phyloP scores from a whole-genome alignment of 1,284 basidiomycete genomes.

The Pascua guehoae region DNA sequence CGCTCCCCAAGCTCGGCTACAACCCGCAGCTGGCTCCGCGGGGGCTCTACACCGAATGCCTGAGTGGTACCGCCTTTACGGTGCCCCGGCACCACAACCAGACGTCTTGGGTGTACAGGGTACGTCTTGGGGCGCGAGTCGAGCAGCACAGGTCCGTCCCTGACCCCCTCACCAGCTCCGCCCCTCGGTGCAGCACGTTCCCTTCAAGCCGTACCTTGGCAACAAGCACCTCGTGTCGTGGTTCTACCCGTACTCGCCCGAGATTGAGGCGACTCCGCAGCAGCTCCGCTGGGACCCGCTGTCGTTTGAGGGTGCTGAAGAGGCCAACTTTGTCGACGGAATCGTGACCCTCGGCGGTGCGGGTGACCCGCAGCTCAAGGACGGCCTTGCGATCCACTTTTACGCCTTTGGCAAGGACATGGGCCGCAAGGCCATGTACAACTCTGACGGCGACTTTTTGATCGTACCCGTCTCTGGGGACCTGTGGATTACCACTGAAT shows the following conservation, averaged over 20 bases:
- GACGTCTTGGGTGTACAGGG: slow-evolving; percentile 47
- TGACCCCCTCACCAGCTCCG: slow-evolving; percentile 40
- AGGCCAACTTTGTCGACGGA: slow-evolving; percentile 60
- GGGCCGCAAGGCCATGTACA: slow-evolving; percentile 62
- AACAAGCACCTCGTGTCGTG: slow-evolving; percentile 4
- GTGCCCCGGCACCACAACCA: slow-evolving; percentile 56
- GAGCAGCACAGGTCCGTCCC: too few relatives aligned
- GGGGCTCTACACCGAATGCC: slow-evolving; percentile 60
- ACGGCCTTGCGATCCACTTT: slow-evolving; percentile 63
- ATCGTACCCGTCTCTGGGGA: slow-evolving; percentile 64
- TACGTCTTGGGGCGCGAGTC: background rate
- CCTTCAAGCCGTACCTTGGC: slow-evolving; percentile 10
- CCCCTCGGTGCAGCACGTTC: slow-evolving; percentile 62
- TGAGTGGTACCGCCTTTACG: slow-evolving; percentile 60
- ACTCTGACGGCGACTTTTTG: slow-evolving; percentile 65
- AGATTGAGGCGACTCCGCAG: slow-evolving; percentile 54
- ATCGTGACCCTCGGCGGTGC: slow-evolving; percentile 63
- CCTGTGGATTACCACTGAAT: slow-evolving; percentile 66
- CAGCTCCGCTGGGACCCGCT: slow-evolving; percentile 63
- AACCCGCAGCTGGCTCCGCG: slow-evolving; percentile 60
- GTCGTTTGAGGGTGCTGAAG: slow-evolving; percentile 42
- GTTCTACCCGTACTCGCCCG: slow-evolving; percentile 7
- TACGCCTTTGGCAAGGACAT: slow-evolving; percentile 64
- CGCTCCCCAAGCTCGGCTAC: slow-evolving; percentile 58
- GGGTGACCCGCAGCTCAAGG: slow-evolving; percentile 60